Base-by-base conservation (phyloP, 148 eudicot species). In the Fagopyrum esculentum region DNA sequence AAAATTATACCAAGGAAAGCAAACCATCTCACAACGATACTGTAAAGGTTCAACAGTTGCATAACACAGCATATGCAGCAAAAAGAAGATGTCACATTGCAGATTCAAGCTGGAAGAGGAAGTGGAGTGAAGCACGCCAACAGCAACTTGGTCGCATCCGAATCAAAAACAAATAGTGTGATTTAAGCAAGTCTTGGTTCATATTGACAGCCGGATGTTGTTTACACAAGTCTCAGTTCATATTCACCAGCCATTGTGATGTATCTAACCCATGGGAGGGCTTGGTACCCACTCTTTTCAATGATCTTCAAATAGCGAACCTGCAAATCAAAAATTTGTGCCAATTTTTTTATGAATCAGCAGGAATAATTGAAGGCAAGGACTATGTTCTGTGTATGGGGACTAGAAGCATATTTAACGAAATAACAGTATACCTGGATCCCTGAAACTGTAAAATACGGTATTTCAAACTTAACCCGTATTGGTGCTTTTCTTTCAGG, bases 371-470 rank as follows among this genome's bases (percentile, higher is more conserved):
- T 12, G 3, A 10, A 12, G 3, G 52, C 22, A 2, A 0, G 16
- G 26, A 30, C 4, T 29, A 63, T 30, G 7, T 49, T 49, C 9
- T 49, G 52, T 8, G 52, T 8, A 49, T 49, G 66, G 13, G 26
- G 29, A n/a, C 22, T 17, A n/a, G 22, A 55, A 55, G 15, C 60
- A 15, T 6, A 19, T 59, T 59, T 22, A 59, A 59, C 30, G 1
- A 22, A 22, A 59, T 1, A 59, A 26, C 40, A 17, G 47, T 50
- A 49, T 76, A 95, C 99, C 99, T 96, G 99, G 71, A 96, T 96
- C 81, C 99, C 99, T 47, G 99, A 96, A 71, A 96, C 90, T 56
- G 99, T 96, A 76, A 96, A 96, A 81, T 96, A 96, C 10, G 99
- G 99, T 89, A 96, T 92, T 84, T 96, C 99, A 81, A 96, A 96